Base-by-base conservation (phyloP, 257 asterid genomes). In the Ocimum tenuiflorum region DNA sequence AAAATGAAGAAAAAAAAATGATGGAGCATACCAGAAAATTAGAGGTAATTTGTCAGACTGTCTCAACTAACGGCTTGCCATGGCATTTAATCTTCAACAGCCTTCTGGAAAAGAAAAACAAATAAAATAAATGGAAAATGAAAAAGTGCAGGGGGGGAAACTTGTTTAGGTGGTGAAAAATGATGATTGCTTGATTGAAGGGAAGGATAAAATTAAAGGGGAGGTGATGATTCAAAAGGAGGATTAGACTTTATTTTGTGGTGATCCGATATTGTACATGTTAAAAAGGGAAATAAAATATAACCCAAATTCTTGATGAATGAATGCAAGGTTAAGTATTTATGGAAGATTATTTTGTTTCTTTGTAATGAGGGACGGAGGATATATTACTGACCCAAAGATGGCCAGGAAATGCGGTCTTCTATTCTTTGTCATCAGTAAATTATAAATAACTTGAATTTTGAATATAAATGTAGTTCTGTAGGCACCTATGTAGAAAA, bases 211-310 rank as follows among this genome's bases (percentile, higher is more conserved):
- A 48, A 3, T 7, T n/a, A n/a, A 8, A 41, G 43, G 11, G 53
- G 45, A 27, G 47, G 15, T 17, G 59, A 15, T 71, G 15, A 18
- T 35, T 39, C 8, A 52, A 42, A 55, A n/a, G 52, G 52, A 23
- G 53, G 8, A n/a, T 12, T 1, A 38, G 42, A 42, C 5, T 20
- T 57, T 50, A 51, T 42, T 73, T 43, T 65, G 80, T 52, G 77
- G 80, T 70, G 77, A 70, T 70, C 80, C 76, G 77, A 47, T 15
- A 36, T 65, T 65, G 38, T 58, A 45, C 38, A 50, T 47, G 53
- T 42, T 22, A 38, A 58, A 33, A 4, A 14, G 18, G 20, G 49
- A 19, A 24, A 39, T n/a, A n/a, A n/a, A n/a, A 9, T 23, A 23
- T 29, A 24, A 2, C 1, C 3, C 1, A 18, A 10, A 36, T 36